Base-by-base conservation (phyloP, 2,329 filamentous ascomycete species). In the Elsinoe batatas region DNA sequence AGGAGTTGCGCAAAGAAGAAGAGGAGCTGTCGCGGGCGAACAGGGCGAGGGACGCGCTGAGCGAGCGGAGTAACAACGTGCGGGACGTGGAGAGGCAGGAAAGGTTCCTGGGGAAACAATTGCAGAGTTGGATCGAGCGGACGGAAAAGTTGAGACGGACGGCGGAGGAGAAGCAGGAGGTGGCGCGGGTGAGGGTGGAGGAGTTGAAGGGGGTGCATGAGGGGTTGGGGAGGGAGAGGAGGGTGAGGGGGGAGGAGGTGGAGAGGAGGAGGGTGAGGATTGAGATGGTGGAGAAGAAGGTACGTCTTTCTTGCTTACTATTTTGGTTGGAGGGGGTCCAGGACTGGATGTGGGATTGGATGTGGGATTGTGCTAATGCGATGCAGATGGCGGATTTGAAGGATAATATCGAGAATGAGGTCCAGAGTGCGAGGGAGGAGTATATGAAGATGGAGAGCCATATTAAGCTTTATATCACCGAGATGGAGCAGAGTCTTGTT, bases 221-320 rank as follows among this genome's bases (percentile, higher is more conserved):
- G 65, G 83, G 83, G 67, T 75, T 97, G 58, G 87, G 85, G 0
- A 87, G 91, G 66, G 91, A 98, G 76, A 79, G 91, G 60, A 81
- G 80, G 1, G 88, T 93, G 55, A 94, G 95, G 72, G 85, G 85
- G 33, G 85, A 88, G 57, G 91, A 97, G 66, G 94, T 97, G 74
- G 93, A 98, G 75, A 83, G 87, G 67, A 79, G 91, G 64, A 82
- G 88, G 62, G 88, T 96, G n/a, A 79, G 91, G 58, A 97, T 98
- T 61, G 93, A 98, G 72, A 90, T 96, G 75, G 95, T 89, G 7
- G 91, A 97, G 79, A 97, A 97, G 76, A 97, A 97, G 87, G 90
- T 90, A 76, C 64, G 76, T 67, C 26, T 32, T 58, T 32, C 30
- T 17, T 44, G 49, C 12, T 12, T 40, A 17, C 8, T 7, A 5